Conservation (phyloP, 331 rosid species). For the Quercus phellos region DNA sequence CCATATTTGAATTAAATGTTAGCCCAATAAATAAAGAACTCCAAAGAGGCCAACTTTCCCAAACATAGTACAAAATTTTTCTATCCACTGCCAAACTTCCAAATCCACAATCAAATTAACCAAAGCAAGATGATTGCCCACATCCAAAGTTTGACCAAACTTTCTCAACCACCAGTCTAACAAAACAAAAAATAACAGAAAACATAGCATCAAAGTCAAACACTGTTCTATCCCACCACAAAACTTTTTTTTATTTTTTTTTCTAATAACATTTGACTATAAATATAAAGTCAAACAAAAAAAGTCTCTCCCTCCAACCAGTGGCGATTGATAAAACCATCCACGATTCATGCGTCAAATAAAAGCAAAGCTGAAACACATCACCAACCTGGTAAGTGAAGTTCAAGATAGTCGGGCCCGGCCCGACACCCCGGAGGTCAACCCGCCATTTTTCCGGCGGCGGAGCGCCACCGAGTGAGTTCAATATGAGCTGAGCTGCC, state of each 20-base stretch:
- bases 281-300: too few species aligned
- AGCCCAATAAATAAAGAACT: neutral
- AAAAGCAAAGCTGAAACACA: neutral
- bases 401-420: conserved; percentile 75
- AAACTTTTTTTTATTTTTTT: neutral
- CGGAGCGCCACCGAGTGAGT: conserved; percentile 38
- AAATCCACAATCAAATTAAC: neutral
- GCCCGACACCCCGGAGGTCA: conserved; percentile 45
- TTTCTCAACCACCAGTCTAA: neutral
- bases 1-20: conserved; percentile 11
- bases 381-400: conserved; percentile 73
- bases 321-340: too few species aligned
- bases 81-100: neutral
- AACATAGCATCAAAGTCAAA: conserved; percentile 13
- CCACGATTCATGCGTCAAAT: too few species aligned
- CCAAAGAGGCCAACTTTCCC: neutral
- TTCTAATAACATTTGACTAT: conserved; percentile 10
- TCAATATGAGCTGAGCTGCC: conserved; percentile 47
- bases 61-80: neutral
- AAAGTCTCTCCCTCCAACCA: too few species aligned
- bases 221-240: neutral
- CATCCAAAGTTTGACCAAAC: conserved; percentile 13
- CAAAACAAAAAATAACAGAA: neutral
- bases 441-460: conserved; percentile 58
- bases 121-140: neutral